phyloP scores from a whole-genome alignment of 2,329 filamentous ascomycete species.

The Beauveria scarabaeidicola region DNA sequence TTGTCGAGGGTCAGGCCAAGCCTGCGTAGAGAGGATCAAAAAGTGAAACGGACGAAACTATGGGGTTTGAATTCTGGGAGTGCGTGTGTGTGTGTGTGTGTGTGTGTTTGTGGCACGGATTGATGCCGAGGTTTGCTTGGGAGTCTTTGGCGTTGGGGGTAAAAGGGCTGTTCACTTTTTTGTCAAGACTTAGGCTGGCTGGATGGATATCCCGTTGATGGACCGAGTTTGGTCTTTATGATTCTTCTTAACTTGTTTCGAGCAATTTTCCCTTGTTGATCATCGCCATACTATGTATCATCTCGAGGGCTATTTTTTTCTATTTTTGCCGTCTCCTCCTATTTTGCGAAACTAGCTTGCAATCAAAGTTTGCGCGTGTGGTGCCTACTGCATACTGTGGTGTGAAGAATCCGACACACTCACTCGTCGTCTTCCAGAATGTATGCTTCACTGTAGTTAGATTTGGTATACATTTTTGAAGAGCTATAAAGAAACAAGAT shows the following conservation, averaged over 20 bases:
- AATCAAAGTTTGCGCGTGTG: too few relatives aligned
- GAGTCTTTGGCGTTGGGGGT: conserved; percentile 7
- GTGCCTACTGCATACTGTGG: too few relatives aligned
- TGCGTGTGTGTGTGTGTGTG: background rate
- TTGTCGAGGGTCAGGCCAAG: conserved; percentile 74
- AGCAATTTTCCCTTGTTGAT: background rate
- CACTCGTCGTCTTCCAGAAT: background rate
- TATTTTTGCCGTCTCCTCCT: too few relatives aligned
- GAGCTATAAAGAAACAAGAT: background rate
- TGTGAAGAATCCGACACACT: too few relatives aligned
- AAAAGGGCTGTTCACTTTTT: background rate
- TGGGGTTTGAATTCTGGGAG: background rate
- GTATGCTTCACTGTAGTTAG: background rate
- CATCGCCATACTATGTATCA: background rate
- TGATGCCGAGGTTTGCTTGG: background rate
- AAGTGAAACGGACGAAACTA: background rate
- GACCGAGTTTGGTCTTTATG: background rate
- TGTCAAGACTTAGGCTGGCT: background rate
- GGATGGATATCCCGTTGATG: conserved; percentile 1
- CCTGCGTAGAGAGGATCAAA: conserved; percentile 16
- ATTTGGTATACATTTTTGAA: background rate
- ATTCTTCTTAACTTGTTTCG: background rate
- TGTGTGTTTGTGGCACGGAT: background rate
- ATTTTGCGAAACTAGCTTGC: too few relatives aligned
- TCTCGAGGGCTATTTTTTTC: background rate